Evolutionary conservation across 805 yeast species (phyloP), one percentile per base, ranked within the genome.

Genomic region (Candida nemodendra): DNA sequence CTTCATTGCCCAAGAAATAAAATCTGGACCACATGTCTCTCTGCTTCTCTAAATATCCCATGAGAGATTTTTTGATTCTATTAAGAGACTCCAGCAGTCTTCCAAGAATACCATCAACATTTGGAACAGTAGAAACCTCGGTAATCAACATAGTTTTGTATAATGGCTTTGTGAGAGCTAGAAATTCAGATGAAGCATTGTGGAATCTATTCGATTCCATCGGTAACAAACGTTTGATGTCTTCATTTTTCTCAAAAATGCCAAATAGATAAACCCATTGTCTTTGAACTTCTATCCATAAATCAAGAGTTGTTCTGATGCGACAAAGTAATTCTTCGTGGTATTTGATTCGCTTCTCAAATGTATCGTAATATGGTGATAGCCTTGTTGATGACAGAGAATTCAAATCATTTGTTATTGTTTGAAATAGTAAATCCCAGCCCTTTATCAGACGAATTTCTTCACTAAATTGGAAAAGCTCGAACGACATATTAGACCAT

Each of bases 1-100:
- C 96, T 42, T 89, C 96, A 56, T 91, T 91, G 5, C 97, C 96
- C 18, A 91, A 64, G 54, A 91, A 90, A 52, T 82, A 89, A 39
- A 89, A 81, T 32, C 97, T 69, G 1, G 96, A 90, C 51, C 84
- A 91, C 1, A 69, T 42, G 28, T 74, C 81, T 45, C 98, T 66
- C 55, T 90, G 95, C 26, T 73, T 74, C 49, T 90, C 97, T 22
- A 91, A 65, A 55, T 80, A 91, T 7, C 86, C 91, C 9, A 79
- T 69, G 11, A 91, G 66, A 0, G 96, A 81, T 36, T 71, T 74
- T 30, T 80, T 72, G 2, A 87, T 74, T 45, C 71, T 77, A 4
- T 47, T 50, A 21, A 90, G 64, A n/a, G 81, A 70, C 0, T 79
- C 85, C 4, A 69, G 53, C 2, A 78, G 51, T 29, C 79, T 72